These are phyloP conservation scores for Aureobasidium sp. DNA, from an alignment of 2,329 filamentous ascomycete species.

Conservation along the genomic window DNA sequence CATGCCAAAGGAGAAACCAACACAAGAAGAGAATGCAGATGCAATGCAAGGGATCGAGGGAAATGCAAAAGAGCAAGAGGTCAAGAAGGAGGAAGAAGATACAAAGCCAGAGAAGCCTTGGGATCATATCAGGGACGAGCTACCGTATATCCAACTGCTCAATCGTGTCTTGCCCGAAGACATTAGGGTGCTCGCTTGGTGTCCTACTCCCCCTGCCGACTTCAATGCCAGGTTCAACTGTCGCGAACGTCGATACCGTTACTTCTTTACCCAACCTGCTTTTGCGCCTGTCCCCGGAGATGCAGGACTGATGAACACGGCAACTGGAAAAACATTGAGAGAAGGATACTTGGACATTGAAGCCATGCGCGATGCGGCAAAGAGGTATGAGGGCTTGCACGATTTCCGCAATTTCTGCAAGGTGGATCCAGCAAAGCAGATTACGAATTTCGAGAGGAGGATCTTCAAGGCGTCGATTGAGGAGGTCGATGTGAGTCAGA, in stretches of 20 bases:
- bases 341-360: constrained; percentile 80
- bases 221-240: constrained; percentile 94
- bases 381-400: constrained; percentile 69
- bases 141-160: constrained; percentile 72
- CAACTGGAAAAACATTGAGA: constrained; percentile 22
- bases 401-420: constrained; percentile 98
- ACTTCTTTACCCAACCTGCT: constrained; percentile 94
- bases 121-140: constrained; percentile 67
- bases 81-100: constrained; percentile 8
- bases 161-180: constrained; percentile 83
- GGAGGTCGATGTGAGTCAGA: constrained; percentile 41
- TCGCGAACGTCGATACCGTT: constrained; percentile 81
- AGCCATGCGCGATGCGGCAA: constrained; percentile 75
- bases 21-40: constrained; percentile 13
- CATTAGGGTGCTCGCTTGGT: constrained; percentile 90
- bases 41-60: constrained; percentile 15
- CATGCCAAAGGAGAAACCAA: constrained; percentile 15
- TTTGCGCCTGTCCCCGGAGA: constrained; percentile 56
- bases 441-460: constrained; percentile 68
- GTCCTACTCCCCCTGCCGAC: constrained; percentile 63
- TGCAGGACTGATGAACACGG: constrained; percentile 20
- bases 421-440: constrained; percentile 80
- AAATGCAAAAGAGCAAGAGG: constrained; percentile 9
- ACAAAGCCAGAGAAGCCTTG: constrained; percentile 29
- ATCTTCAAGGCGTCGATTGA: constrained; percentile 77